A percentile compares a stretch with the other conserved stretches of the same genome.
Conservation (phyloP, 768 basidiomycete species). For the Boletus tylopilopsis region DNA sequence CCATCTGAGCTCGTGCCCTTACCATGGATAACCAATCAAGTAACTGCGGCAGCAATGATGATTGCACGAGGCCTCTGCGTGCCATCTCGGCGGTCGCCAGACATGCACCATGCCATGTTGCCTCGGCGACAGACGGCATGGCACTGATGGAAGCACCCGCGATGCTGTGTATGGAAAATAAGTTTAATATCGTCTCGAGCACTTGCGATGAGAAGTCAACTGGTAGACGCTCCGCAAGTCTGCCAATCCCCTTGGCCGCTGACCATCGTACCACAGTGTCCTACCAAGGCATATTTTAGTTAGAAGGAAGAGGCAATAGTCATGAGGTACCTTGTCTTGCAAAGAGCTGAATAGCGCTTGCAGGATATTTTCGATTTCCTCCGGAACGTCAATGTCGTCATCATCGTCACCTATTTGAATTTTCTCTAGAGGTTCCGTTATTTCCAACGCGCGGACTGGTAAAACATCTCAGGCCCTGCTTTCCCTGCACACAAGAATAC, state of each 20-base stretch:
- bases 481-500: constrained; percentile 18
- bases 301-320: background rate
- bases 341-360: constrained; percentile 69
- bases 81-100: constrained; percentile 92
- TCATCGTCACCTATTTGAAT: constrained; percentile 24
- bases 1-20: constrained; percentile 10
- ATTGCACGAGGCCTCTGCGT: constrained; percentile 67
- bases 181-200: constrained; percentile 67
- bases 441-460: constrained; percentile 26
- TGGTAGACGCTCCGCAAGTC: constrained; percentile 80
- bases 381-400: constrained; percentile 64
- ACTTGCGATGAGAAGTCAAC: constrained; percentile 73
- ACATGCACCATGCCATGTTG: constrained; percentile 93
- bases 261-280: constrained; percentile 96
- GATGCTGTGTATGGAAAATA: constrained; percentile 76
- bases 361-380: constrained; percentile 70
- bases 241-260: constrained; percentile 86
- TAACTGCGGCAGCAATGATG: constrained; percentile 54
- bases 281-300: constrained; percentile 38
- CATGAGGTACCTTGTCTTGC: constrained; percentile 70
- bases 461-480: constrained; percentile 19
- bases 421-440: constrained; percentile 3
- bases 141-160: constrained; percentile 64
- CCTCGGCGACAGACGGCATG: constrained; percentile 74
- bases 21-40: constrained; percentile 84